Evolutionary conservation across 2,329 filamentous ascomycete genomes (phyloP).

Genomic region (Alternaria sp.): DNA sequence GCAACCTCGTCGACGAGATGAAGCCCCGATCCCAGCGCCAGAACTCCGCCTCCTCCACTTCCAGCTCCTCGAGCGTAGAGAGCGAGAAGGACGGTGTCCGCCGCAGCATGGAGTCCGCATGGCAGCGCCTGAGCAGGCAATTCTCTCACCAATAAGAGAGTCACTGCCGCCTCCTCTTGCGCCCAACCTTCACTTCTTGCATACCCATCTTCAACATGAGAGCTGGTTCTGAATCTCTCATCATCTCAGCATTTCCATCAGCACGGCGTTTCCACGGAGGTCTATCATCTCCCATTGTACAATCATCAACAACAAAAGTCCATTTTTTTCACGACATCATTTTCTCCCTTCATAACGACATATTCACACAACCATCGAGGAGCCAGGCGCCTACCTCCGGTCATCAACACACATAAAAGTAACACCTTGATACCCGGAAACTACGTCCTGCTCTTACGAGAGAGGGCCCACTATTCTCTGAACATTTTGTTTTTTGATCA

Average conservation of each 20-base stretch:
- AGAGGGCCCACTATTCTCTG: constrained; percentile 8
- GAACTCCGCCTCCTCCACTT: constrained; percentile 37
- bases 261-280: constrained; percentile 14
- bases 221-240: constrained; percentile 51
- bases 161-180: neutral
- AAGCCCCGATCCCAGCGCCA: constrained; percentile 35
- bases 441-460: constrained; percentile 15
- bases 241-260: constrained; percentile 17
- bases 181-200: constrained; percentile 7
- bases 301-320: constrained; percentile 23
- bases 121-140: constrained; percentile 42
- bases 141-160: constrained; percentile 38
- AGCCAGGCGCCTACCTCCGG: constrained; percentile 35
- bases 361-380: constrained; percentile 43
- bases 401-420: constrained; percentile 9
- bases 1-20: constrained; percentile 58
- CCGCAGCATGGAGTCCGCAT: constrained; percentile 45
- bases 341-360: constrained; percentile 3
- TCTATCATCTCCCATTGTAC: constrained; percentile 12
- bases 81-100: constrained; percentile 39
- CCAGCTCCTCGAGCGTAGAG: constrained; percentile 27
- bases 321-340: neutral
- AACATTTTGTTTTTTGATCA: neutral
- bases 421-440: constrained; percentile 14
- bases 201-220: constrained; percentile 23